Evolutionary conservation across 108 stramenopile genomes (phyloP), one percentile per base, ranked within the genome.

Genomic region (Nitzschia sp.): DNA sequence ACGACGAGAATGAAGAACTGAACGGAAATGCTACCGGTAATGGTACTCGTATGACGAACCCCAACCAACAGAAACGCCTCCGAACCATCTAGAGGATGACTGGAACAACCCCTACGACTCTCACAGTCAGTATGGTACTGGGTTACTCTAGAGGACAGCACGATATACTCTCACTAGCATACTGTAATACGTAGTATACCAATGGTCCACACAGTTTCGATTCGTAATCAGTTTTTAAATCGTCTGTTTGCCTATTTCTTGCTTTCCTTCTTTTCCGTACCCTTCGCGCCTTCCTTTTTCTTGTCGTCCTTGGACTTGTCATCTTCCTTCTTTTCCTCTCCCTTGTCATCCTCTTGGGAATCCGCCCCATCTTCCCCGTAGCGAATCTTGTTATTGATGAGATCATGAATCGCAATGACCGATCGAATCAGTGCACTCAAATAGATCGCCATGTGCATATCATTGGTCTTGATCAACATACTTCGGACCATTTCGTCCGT

Each of bases 391-490:
- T 99, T 99, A 71, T 87, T 83, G 62, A 97, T 89, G 23, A 99
- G 80, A 74, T 98, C 93, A 80, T 99, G 99, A 59, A 99, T 68
- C 0, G 97, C 99, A 69, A 98, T 90, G 44, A 99, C 90, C 69
- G 91, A 80, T 68, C 97, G 88, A 69, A 98, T 94, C 65, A 99
- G 78, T 0, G 93, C 68, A 66, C 83, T 81, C 66, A 94, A 65
- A 68, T 96, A 94, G 59, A 94, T 90, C 22, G 90, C 95, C 78
- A 98, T 86, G 72, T 98, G 95, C 93, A 98, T 95, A 76, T 99
- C 99, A 80, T 99, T 99, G 45, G 96, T 97, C 81, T 98, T 97
- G 52, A 98, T 88, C 35, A 97, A 69, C 83, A 98, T 80, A 62
- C 86, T 71, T 26, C 86, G 78, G 28, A 97, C 96, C 63, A 98